A percentile compares a stretch with the other conserved stretches of the same genome.
Evolutionary conservation across 129 eudicot genomes (phyloP).

Genomic region (Kitagawia praeruptora): DNA sequence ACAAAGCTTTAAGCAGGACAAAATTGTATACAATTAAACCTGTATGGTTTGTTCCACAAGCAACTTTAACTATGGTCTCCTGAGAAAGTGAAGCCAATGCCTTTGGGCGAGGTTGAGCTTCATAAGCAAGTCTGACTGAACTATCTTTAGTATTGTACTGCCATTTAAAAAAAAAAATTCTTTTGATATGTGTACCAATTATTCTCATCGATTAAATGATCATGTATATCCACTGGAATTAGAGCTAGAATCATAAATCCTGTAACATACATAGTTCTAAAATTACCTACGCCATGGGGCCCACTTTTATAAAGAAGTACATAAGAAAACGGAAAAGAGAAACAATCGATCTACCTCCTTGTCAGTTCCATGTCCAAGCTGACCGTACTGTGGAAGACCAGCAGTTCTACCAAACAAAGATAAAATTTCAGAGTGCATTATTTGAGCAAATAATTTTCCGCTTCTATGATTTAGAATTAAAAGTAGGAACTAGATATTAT

Average conservation of each 20-base stretch:
- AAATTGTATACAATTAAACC: constrained; percentile 27
- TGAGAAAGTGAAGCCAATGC: constrained; percentile 62
- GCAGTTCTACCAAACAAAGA: constrained; percentile 52
- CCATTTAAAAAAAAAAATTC: constrained; percentile 7
- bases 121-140: constrained; percentile 92
- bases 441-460: neutral
- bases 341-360: constrained; percentile 57
- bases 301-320: neutral
- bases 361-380: constrained; percentile 94
- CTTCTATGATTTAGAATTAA: neutral
- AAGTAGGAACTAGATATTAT: neutral
- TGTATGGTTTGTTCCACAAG: constrained; percentile 96
- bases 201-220: neutral
- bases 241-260: neutral
- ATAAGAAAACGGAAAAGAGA: neutral
- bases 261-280: neutral
- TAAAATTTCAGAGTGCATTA: constrained; percentile 5
- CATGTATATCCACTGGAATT: neutral
- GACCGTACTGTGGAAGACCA: constrained; percentile 98
- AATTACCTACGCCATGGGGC: neutral
- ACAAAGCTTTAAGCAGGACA: neutral
- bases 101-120: constrained; percentile 89
- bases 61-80: constrained; percentile 86
- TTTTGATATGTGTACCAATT: neutral
- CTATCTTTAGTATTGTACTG: constrained; percentile 95